Conservation (phyloP, 176 grass and related monocot species). For the Oryza meyeriana region DNA sequence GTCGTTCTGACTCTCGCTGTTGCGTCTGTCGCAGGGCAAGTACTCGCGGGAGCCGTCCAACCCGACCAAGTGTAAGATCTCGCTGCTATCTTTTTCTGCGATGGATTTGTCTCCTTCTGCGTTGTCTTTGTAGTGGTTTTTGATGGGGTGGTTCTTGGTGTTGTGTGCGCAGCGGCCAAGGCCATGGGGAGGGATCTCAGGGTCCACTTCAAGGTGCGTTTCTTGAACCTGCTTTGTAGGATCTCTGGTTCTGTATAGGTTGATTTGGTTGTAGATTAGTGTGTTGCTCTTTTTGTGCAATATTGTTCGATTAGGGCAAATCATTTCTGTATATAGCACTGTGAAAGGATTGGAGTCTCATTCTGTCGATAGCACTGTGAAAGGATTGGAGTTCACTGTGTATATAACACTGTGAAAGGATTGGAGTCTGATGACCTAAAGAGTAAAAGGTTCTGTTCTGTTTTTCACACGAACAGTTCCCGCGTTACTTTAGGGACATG, state of each 20-base stretch:
- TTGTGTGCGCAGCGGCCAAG: slow-evolving; percentile 66
- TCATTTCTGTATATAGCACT: too few relatives aligned
- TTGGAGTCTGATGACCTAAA: slow-evolving; percentile 24
- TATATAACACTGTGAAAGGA: not conserved
- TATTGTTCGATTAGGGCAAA: not conserved
- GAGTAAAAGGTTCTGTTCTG: slow-evolving; percentile 33
- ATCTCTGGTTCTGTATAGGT: not conserved
- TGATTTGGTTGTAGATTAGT: slow-evolving; percentile 6
- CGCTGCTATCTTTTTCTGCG: not conserved
- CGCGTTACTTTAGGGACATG: slow-evolving; percentile 30
- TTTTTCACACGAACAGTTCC: slow-evolving; percentile 11
- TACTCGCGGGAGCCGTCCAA: slow-evolving; percentile 68
- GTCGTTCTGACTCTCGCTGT: not conserved
- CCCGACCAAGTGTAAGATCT: slow-evolving; percentile 70
- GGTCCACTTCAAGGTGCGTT: slow-evolving; percentile 82
- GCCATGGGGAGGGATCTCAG: slow-evolving; percentile 80
- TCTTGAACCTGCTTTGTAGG: not conserved
- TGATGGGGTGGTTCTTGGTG: slow-evolving; percentile 7
- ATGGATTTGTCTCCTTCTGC: not conserved
- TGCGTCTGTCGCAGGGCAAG: slow-evolving; percentile 51
- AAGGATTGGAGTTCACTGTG: not conserved
- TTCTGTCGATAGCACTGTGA: not conserved
- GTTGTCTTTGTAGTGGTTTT: not conserved
- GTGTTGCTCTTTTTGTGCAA: not conserved
- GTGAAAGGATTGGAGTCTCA: not conserved